Evolutionary conservation across 1,284 basidiomycete genomes (phyloP).

Genomic region (Puccinia horiana): DNA sequence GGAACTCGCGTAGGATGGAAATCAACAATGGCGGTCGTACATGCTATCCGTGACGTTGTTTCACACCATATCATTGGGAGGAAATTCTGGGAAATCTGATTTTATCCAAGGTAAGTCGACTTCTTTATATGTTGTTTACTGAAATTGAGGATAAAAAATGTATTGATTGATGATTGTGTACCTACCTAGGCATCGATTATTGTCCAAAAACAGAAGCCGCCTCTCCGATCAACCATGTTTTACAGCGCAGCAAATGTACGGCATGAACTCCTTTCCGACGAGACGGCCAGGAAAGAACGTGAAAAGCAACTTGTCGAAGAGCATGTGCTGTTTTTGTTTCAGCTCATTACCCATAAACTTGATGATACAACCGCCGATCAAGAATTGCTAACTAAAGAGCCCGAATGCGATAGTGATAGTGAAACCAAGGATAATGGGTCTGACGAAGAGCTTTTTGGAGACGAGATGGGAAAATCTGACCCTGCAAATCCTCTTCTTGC

Average conservation of each 20-base stretch:
- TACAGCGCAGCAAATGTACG: no score
- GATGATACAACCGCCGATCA: neutral
- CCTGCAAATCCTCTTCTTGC: neutral
- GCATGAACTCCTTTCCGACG: no score
- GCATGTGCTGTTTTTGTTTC: no score
- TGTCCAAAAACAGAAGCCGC: no score
- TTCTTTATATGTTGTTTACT: neutral
- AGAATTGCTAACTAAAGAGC: neutral
- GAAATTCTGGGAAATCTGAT: neutral
- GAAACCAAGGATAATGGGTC: neutral
- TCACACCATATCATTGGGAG: neutral
- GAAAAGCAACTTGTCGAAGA: neutral
- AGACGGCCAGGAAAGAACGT: neutral
- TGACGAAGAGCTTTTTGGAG: neutral
- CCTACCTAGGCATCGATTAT: no score
- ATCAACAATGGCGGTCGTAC: no score
- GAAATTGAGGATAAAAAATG: neutral
- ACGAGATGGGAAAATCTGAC: neutral
- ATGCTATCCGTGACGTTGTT: no score
- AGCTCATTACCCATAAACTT: slow-evolving; percentile 1
- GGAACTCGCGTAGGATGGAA: no score
- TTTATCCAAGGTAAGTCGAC: neutral
- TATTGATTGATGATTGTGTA: no score
- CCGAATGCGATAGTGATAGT: neutral
- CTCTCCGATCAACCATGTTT: no score